Percentiles rank a stretch among this genome's conserved stretches.
Evolutionary conservation across 768 basidiomycete species (phyloP).

Genomic region (Panaeolus papilionaceus): DNA sequence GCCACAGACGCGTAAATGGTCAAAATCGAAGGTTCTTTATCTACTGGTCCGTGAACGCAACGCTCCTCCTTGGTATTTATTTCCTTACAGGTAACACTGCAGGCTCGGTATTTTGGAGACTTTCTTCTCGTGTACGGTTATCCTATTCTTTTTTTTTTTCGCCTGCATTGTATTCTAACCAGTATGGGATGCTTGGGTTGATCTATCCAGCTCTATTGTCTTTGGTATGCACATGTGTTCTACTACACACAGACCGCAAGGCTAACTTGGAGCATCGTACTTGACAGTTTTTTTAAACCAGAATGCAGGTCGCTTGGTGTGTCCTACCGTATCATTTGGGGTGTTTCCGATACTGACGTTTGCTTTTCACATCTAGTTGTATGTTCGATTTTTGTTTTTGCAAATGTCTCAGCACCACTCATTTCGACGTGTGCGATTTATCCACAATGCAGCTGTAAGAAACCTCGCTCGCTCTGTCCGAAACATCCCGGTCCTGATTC

Average conservation of each 20-base stretch:
- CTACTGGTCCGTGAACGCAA: constrained; percentile 23
- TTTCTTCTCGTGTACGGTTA: constrained; percentile 27
- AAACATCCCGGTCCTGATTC: neutral
- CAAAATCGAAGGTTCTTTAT: constrained; percentile 31
- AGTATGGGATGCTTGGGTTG: neutral
- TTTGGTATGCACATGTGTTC: constrained; percentile 3
- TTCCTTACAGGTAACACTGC: neutral
- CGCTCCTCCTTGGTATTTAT: neutral
- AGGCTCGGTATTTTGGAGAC: constrained; percentile 33
- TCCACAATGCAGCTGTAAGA: neutral
- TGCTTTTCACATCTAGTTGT: constrained; percentile 23
- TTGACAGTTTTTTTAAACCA: constrained; percentile 27
- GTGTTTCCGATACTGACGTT: neutral
- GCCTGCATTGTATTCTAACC: neutral
- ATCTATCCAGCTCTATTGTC: neutral
- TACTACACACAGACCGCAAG: neutral
- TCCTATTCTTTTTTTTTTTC: neutral
- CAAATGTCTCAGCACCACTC: neutral
- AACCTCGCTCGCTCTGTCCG: neutral
- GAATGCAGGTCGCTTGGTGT: constrained; percentile 19
- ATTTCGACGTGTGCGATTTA: neutral
- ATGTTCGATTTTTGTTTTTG: constrained; percentile 7
- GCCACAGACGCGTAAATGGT: constrained; percentile 28
- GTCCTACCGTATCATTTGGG: neutral
- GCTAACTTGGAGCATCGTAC: neutral